These are phyloP conservation scores for Eutreptiella sp. DNA, from an alignment of 208 protist genomes.

Conservation along the genomic window DNA sequence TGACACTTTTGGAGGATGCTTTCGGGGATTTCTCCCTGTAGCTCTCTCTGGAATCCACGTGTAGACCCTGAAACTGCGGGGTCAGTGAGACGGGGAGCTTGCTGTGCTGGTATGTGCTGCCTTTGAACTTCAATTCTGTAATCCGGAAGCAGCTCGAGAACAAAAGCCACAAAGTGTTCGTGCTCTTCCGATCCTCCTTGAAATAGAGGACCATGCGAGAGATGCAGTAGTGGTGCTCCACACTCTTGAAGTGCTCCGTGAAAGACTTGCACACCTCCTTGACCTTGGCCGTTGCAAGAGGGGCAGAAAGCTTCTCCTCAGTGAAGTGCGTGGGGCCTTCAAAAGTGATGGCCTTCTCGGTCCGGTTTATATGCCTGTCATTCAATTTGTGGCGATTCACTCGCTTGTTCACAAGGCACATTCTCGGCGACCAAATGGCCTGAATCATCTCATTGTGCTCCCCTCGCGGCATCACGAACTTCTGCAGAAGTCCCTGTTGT, in stretches of 20 bases:
- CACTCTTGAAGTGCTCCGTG: slow-evolving; percentile 1
- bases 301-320: slow-evolving; percentile 1
- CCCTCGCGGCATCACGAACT: slow-evolving; percentile 3
- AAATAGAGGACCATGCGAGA: slow-evolving; percentile 12
- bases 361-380: too few species aligned
- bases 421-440: slow-evolving; percentile 2
- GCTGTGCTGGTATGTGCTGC: too few species aligned
- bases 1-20: too few species aligned
- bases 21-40: too few species aligned
- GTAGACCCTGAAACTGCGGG: too few species aligned
- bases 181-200: slow-evolving; percentile 6
- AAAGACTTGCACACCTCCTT: background rate
- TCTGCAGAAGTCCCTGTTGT: slow-evolving; percentile 9
- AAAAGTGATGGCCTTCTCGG: slow-evolving; percentile 10
- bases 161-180: slow-evolving; percentile 13
- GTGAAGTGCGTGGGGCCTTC: slow-evolving; percentile 8
- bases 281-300: too few species aligned
- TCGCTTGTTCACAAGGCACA: background rate
- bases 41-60: too few species aligned
- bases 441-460: slow-evolving; percentile 10
- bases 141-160: slow-evolving; percentile 3
- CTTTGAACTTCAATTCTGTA: background rate
- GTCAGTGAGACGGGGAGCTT: too few species aligned
- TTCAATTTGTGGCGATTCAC: too few species aligned
- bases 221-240: slow-evolving; percentile 4